Evolutionary conservation across 495 filamentous ascomycete species (phyloP), one percentile per base, ranked within the genome.

Genomic region (Neurospora africana): DNA sequence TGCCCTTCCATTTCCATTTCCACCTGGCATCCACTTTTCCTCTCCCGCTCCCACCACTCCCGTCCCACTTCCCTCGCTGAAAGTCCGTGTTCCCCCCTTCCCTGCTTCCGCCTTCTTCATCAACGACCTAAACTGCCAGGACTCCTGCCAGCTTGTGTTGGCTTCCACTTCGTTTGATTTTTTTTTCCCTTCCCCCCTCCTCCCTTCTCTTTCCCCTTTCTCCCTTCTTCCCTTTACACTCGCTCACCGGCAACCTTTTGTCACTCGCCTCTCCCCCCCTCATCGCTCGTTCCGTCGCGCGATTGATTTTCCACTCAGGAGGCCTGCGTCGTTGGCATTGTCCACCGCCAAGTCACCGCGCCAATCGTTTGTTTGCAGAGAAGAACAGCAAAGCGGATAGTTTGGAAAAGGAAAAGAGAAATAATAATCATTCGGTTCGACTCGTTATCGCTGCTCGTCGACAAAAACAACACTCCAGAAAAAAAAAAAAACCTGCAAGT

Each of bases 191-290:
- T 67, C 33, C 70, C 72, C 70, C 77, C 76, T 72, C 72, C 73
- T 72, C 65, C 35, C 68, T 70, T 69, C 69, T 72, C 47, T 58
- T 70, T 76, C 72, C 69, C 35, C 69, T 69, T 75, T 71, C 73
- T 76, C 74, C 72, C 74, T 71, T 69, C 35, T 73, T 33, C 33
- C 65, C 65, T 70, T 75, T 76, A 80, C 74, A 76, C 73, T 47
- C 74, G 69, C 69, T 71, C 43, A 58, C 68, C 38, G 47, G 53
- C 53, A 65, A 65, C 53, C 19, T 33, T 9, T 58, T 40, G 39
- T 80, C 78, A 47, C 76, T 79, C 78, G 71, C 79, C 79, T 70
- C 70, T 43, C 70, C 53, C 74, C 70, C 65, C 69, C 71, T 72
- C 74, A 70, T 72, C 79, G 72, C 47, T 79, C 78, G 74, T 76